Conservation (phyloP, 805 yeast species). For the Wickerhamiella occidentalis region DNA sequence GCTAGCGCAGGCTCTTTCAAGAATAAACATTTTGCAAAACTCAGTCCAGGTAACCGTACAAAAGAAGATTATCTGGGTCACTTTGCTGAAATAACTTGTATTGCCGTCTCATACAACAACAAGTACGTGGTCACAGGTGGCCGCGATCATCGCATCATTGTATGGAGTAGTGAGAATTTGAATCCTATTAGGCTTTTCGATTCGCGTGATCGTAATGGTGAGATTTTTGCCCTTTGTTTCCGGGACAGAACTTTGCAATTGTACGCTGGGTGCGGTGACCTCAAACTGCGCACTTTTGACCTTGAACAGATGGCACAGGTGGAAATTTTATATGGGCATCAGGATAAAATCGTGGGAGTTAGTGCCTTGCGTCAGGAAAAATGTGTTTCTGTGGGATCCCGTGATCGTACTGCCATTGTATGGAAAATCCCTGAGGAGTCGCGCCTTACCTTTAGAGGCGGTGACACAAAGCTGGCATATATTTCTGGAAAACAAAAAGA, state of each 20-base stretch:
- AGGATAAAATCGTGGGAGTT: constrained; percentile 74
- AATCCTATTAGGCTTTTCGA: constrained; percentile 67
- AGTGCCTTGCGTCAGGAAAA: constrained; percentile 74
- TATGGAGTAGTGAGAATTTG: constrained; percentile 76
- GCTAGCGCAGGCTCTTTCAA: constrained; percentile 39
- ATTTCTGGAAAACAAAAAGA: constrained; percentile 9
- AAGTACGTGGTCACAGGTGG: constrained; percentile 87
- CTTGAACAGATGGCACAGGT: constrained; percentile 77
- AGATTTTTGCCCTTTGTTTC: constrained; percentile 61
- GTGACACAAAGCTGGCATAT: constrained; percentile 40
- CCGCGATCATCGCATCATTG: constrained; percentile 60
- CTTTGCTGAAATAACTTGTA: constrained; percentile 57
- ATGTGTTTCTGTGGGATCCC: constrained; percentile 89
- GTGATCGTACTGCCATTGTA: constrained; percentile 88
- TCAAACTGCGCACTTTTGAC: constrained; percentile 77
- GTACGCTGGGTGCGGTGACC: constrained; percentile 86
- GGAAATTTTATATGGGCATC: constrained; percentile 91
- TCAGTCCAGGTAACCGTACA: constrained; percentile 19
- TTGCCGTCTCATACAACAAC: constrained; percentile 82
- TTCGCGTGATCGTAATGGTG: constrained; percentile 58
- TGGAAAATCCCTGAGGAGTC: constrained; percentile 97
- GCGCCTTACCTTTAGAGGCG: constrained; percentile 85
- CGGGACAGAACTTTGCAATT: constrained; percentile 72
- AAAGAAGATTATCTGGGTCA: constrained; percentile 60
- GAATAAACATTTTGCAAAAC: constrained; percentile 32